Evolutionary conservation across 345 rosid genomes (phyloP).

Genomic region (Combretum micranthum): DNA sequence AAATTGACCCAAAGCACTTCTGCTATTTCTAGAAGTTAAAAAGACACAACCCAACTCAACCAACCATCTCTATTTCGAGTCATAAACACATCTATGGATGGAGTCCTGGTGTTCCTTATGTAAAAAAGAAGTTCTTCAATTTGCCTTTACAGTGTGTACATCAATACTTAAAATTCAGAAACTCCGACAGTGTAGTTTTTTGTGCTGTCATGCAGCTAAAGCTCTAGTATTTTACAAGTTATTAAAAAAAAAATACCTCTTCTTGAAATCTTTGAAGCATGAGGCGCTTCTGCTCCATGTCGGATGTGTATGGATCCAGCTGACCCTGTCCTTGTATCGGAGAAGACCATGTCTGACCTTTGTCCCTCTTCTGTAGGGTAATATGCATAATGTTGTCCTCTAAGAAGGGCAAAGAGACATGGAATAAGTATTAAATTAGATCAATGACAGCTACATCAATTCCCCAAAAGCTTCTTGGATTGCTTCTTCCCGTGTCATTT

Average conservation of each 20-base stretch:
- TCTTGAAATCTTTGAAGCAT: constrained; percentile 97
- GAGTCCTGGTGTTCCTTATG: too few relatives aligned
- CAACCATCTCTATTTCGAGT: too few relatives aligned
- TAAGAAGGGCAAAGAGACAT: constrained; percentile 17
- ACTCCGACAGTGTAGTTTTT: neutral
- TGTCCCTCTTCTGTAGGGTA: constrained; percentile 82
- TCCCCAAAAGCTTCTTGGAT: too few relatives aligned
- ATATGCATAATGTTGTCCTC: constrained; percentile 86
- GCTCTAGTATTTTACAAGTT: neutral
- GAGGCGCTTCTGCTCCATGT: constrained; percentile 79
- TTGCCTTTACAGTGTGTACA: too few relatives aligned
- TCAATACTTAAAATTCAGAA: too few relatives aligned
- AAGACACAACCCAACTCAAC: too few relatives aligned
- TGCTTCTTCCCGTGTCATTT: too few relatives aligned
- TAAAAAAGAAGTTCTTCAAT: too few relatives aligned
- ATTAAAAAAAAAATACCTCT: constrained; percentile 41
- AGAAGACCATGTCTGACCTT: constrained; percentile 87
- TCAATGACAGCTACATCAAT: neutral
- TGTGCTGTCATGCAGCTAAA: neutral
- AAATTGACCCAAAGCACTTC: too few relatives aligned
- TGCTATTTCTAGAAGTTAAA: too few relatives aligned
- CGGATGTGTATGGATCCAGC: constrained; percentile 61
- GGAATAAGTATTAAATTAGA: neutral
- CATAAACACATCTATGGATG: too few relatives aligned
- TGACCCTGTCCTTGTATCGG: constrained; percentile 77